Percentiles rank a stretch among this genome's conserved stretches.
These are phyloP conservation scores for Kurtzmaniella quercitrusa DNA, from an alignment of 1,139 yeast species.

Conservation along the genomic window DNA sequence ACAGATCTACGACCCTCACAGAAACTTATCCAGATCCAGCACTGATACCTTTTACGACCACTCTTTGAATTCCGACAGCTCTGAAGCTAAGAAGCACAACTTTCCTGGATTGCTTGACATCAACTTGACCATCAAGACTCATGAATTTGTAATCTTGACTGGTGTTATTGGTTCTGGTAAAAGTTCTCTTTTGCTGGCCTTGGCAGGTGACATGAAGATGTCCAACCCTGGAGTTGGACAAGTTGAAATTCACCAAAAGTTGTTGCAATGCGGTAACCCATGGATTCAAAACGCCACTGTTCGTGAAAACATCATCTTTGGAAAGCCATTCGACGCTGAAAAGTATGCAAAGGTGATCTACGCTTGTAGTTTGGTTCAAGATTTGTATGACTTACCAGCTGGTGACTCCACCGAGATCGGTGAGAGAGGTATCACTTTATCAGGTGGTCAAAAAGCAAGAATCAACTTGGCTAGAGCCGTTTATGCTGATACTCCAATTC, in stretches of 20 bases:
- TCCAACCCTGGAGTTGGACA: constrained; percentile 26
- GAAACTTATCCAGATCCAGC: constrained; percentile 9
- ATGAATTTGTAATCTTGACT: constrained; percentile 42
- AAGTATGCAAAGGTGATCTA: constrained; percentile 15
- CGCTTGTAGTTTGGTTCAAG: constrained; percentile 18
- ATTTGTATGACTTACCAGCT: constrained; percentile 20
- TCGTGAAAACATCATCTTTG: constrained; percentile 20
- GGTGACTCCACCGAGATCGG: constrained; percentile 20
- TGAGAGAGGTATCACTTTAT: constrained; percentile 52
- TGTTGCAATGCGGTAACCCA: constrained; percentile 36
- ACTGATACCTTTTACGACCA: constrained; percentile 13
- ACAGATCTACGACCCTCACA: constrained; percentile 3
- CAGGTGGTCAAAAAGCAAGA: constrained; percentile 87
- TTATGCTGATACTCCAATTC: constrained; percentile 53
- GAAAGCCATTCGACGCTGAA: constrained; percentile 12
- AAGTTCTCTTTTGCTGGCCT: constrained; percentile 39
- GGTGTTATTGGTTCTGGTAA: constrained; percentile 52
- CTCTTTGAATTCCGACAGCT: constrained; percentile 5
- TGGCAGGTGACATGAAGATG: constrained; percentile 27
- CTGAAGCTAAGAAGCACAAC: neutral
- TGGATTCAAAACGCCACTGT: constrained; percentile 28
- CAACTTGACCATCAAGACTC: constrained; percentile 23
- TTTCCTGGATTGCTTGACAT: constrained; percentile 31
- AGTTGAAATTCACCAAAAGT: constrained; percentile 22
- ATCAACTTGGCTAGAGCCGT: constrained; percentile 74